Percentiles rank a stretch among this genome's conserved stretches.
Evolutionary conservation across 1,284 basidiomycete genomes (phyloP).

Genomic region (Tilletia walkeri): DNA sequence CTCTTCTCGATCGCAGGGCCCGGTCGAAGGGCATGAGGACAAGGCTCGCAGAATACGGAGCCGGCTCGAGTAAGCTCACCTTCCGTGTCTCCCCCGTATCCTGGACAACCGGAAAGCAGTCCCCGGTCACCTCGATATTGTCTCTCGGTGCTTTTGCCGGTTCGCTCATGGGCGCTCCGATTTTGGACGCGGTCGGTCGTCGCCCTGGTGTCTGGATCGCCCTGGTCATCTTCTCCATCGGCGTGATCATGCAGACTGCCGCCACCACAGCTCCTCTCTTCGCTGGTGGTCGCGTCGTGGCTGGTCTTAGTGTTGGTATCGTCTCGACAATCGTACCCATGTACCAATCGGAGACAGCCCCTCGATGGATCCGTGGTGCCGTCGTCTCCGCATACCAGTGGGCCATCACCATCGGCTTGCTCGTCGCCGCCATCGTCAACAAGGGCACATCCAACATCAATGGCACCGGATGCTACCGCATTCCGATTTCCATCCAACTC

Average conservation of each 20-base stretch:
- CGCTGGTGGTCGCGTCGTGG: slow-evolving; percentile 75
- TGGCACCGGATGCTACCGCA: slow-evolving; percentile 54
- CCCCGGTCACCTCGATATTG: slow-evolving; percentile 70
- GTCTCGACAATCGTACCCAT: slow-evolving; percentile 68
- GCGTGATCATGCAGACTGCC: slow-evolving; percentile 45
- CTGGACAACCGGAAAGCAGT: slow-evolving; percentile 58
- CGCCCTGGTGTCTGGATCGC: slow-evolving; percentile 67
- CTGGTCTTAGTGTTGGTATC: slow-evolving; percentile 79
- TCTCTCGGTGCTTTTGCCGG: slow-evolving; percentile 73
- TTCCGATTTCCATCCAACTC: slow-evolving; percentile 13
- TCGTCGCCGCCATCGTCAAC: slow-evolving; percentile 19
- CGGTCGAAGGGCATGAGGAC: no score
- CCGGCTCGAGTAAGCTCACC: no score
- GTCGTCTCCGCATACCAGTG: slow-evolving; percentile 16
- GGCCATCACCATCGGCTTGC: slow-evolving; percentile 66
- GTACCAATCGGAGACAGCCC: slow-evolving; percentile 69
- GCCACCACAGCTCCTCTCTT: slow-evolving; percentile 60
- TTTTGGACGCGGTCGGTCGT: slow-evolving; percentile 66
- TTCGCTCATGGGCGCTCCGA: slow-evolving; percentile 58
- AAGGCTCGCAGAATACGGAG: no score
- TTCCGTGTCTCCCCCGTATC: no score
- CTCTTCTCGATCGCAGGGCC: no score
- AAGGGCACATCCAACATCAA: slow-evolving; percentile 55
- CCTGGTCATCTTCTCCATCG: slow-evolving; percentile 56
- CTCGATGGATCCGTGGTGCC: slow-evolving; percentile 18